Percentiles rank a stretch among this genome's conserved stretches.
phyloP scores from a whole-genome alignment of 1,284 basidiomycete species.

The Grifola frondosa region DNA sequence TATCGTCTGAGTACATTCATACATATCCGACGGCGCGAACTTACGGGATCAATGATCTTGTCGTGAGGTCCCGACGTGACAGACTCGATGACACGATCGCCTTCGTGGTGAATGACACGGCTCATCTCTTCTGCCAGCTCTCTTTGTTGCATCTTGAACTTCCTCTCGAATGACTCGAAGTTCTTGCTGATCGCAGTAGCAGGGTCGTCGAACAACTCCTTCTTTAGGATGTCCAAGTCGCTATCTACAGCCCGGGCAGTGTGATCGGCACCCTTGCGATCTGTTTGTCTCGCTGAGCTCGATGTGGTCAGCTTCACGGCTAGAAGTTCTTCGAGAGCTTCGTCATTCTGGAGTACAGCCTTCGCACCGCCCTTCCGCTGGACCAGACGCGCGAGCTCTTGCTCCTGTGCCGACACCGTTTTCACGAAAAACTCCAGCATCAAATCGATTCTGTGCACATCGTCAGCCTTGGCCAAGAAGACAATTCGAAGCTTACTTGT shows the following conservation, averaged over 20 bases:
- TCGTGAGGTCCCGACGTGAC: constrained; percentile 31
- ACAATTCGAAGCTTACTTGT: constrained; percentile 20
- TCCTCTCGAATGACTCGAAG: constrained; percentile 27
- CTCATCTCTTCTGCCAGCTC: constrained; percentile 26
- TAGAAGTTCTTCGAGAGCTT: constrained; percentile 15
- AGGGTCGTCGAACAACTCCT: constrained; percentile 23
- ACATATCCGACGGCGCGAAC: not conserved
- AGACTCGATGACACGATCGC: constrained; percentile 26
- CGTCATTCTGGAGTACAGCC: constrained; percentile 17
- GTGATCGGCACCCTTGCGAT: constrained; percentile 2
- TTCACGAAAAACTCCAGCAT: constrained; percentile 4
- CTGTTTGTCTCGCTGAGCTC: constrained; percentile 2
- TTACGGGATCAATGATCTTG: constrained; percentile 28
- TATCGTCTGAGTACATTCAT: not conserved
- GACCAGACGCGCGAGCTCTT: constrained; percentile 13
- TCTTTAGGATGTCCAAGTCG: constrained; percentile 26
- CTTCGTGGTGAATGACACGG: constrained; percentile 18
- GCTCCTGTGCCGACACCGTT: constrained; percentile 3
- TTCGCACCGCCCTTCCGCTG: constrained; percentile 19
- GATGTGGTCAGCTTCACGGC: not conserved
- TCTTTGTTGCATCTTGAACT: constrained; percentile 31
- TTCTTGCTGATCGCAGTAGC: constrained; percentile 24
- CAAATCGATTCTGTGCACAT: constrained; percentile 6
- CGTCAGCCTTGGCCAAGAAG: not conserved
- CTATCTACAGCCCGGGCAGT: too few relatives aligned